These are phyloP conservation scores for Prinsepia uniflora DNA, from an alignment of 306 rosid genomes.

Conservation along the genomic window DNA sequence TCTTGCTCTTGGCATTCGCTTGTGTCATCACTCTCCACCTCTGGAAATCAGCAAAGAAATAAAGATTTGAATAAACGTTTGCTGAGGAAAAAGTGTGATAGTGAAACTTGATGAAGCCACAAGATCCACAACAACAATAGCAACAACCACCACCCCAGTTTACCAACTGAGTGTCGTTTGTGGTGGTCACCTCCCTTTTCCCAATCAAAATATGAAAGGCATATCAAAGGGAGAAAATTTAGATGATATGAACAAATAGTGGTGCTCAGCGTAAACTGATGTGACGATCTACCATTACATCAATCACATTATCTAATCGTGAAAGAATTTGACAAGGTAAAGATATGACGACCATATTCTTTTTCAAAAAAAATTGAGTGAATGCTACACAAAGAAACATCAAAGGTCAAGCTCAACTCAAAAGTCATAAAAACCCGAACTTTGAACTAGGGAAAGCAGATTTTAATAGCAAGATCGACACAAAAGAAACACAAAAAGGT, in stretches of 20 bases:
- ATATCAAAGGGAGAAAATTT: not conserved
- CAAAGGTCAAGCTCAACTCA: conserved; percentile 3
- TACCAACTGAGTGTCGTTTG: not conserved
- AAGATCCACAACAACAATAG: not conserved
- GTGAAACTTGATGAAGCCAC: not conserved
- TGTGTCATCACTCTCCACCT: conserved; percentile 71
- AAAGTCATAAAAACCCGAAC: not conserved
- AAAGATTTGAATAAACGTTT: conserved; percentile 8
- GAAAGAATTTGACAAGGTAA: not conserved
- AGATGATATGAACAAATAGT: not conserved
- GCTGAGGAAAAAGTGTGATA: not conserved
- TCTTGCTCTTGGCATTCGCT: conserved; percentile 77
- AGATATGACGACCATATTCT: not conserved
- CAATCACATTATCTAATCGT: not conserved
- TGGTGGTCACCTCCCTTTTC: not conserved
- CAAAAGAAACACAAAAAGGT: too few species aligned
- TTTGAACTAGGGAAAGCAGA: not conserved
- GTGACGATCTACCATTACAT: not conserved
- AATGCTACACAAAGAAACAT: not conserved
- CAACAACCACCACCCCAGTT: not conserved
- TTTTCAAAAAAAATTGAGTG: not conserved
- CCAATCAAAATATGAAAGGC: not conserved
- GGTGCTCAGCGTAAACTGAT: not conserved
- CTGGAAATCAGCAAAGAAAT: conserved; percentile 46
- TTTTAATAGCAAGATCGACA: not conserved